Evolutionary conservation across 768 basidiomycete species (phyloP).

Genomic region (Dictyophora rubrovolvata): DNA sequence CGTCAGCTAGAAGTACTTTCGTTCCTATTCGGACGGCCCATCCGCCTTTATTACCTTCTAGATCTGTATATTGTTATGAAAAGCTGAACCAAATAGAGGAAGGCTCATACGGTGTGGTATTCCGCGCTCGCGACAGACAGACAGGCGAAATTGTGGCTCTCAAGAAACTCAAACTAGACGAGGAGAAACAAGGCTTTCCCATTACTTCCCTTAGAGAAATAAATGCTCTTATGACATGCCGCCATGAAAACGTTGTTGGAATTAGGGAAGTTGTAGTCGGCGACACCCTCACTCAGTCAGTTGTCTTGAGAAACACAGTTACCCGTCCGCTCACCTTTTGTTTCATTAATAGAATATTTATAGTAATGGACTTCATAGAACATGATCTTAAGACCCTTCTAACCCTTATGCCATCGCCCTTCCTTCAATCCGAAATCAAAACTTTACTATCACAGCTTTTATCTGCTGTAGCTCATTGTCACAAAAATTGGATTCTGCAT

Average conservation of each 20-base stretch:
- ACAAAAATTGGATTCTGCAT: slow-evolving; percentile 95
- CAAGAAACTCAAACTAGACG: slow-evolving; percentile 96
- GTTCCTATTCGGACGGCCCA: slow-evolving; percentile 70
- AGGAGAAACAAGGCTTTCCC: slow-evolving; percentile 98
- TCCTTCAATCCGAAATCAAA: slow-evolving; percentile 97
- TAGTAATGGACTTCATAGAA: slow-evolving; percentile 99
- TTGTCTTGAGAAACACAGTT: slow-evolving; percentile 21
- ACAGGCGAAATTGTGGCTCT: slow-evolving; percentile 94
- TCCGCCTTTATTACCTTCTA: slow-evolving; percentile 73
- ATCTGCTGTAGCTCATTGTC: slow-evolving; percentile 88
- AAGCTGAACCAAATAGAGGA: slow-evolving; percentile 97
- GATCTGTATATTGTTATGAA: slow-evolving; percentile 91
- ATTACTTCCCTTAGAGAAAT: slow-evolving; percentile 94
- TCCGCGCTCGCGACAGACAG: slow-evolving; percentile 88
- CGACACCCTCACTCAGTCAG: slow-evolving; percentile 97
- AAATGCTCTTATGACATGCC: slow-evolving; percentile 90
- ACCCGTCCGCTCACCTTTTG: background rate
- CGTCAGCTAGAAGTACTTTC: slow-evolving; percentile 36
- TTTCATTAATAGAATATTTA: slow-evolving; percentile 66
- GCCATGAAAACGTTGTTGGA: slow-evolving; percentile 94
- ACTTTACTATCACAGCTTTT: slow-evolving; percentile 89
- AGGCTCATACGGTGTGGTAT: slow-evolving; percentile 95
- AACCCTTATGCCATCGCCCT: slow-evolving; percentile 90
- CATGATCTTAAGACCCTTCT: slow-evolving; percentile 97
- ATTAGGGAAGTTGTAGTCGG: slow-evolving; percentile 97